Base-by-base conservation (phyloP, 176 grass and related monocot species). In the Ensete glaucum region DNA sequence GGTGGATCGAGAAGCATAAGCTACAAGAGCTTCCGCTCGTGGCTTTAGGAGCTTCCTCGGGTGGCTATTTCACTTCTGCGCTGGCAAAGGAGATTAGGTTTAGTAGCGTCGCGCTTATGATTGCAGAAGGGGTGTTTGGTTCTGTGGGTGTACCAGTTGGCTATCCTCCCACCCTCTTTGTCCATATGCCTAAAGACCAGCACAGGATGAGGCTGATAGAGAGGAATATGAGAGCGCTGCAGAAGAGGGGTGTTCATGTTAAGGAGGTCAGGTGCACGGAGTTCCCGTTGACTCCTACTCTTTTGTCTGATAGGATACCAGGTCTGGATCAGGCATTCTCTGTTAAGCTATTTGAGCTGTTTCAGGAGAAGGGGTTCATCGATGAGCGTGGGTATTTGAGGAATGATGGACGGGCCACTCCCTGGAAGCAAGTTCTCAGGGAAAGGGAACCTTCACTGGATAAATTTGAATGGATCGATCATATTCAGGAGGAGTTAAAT, bases 101-200 rank as follows among this genome's bases (percentile, higher is more conserved):
- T 75, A 69, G 82, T 7, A 77, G 80, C 82, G 69, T 96, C 19
- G 84, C 86, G 73, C 80, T 96, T 64, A 89, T 91, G 89, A 96
- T 96, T 75, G 60, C 91, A 7, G 88, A 86, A 64, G 91, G 91
- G 34, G 68, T 83, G n/a, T 88, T 96, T 16, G 56, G 26, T 1
- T 51, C 64, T 12, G 70, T 48, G 20, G 82, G 54, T 50, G 53
- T 76, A 17, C 81, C 63, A 8, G 13, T 7, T 16, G 67, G 52
- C 17, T 96, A 85, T 57, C 86, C 82, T 54, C 79, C 89, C 14
- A 76, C 86, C 1, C 73, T 92, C 74, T 92, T 96, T 83, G 78
- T 92, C 5, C 89, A 92, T 84, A 96, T 96, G 92, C 89, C 92
- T 4, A 92, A 96, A 75, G 89, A 92, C 67, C 16, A 19, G 50